These are phyloP conservation scores for Thuidium tamariscinum DNA, from an alignment of 225 moss, liverwort and hornwort species.

Conservation along the genomic window DNA sequence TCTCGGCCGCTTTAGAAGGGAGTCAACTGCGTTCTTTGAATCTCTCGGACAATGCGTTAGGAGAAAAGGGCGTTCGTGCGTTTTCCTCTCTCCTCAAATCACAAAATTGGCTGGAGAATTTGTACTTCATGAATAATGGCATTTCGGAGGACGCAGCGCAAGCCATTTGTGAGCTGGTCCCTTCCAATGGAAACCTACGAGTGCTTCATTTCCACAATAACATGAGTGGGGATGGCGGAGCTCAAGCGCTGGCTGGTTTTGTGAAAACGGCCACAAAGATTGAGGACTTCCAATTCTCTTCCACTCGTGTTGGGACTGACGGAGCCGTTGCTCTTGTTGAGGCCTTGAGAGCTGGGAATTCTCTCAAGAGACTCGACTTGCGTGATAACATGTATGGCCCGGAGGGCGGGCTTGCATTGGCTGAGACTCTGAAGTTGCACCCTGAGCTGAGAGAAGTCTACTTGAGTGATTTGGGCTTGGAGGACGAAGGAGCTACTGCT, in stretches of 20 bases:
- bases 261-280: slow-evolving; percentile 43
- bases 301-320: slow-evolving; percentile 56
- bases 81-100: slow-evolving; percentile 65
- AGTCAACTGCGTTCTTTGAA: slow-evolving; percentile 57
- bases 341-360: slow-evolving; percentile 45
- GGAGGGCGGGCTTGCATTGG: slow-evolving; percentile 56
- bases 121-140: slow-evolving; percentile 90
- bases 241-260: slow-evolving; percentile 46
- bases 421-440: slow-evolving; percentile 45
- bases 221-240: slow-evolving; percentile 88
- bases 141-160: slow-evolving; percentile 75
- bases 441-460: slow-evolving; percentile 54
- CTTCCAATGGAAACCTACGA: slow-evolving; percentile 23
- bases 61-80: slow-evolving; percentile 80
- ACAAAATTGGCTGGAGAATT: slow-evolving; percentile 39
- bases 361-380: slow-evolving; percentile 54
- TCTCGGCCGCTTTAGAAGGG: slow-evolving; percentile 59
- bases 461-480: slow-evolving; percentile 59
- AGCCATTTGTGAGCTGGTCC: slow-evolving; percentile 67
- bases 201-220: slow-evolving; percentile 84
- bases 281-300: slow-evolving; percentile 76
- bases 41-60: slow-evolving; percentile 81
- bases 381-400: slow-evolving; percentile 92
- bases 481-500: slow-evolving; percentile 59
- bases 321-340: slow-evolving; percentile 62